phyloP scores from a whole-genome alignment of 2,329 filamentous ascomycete species.

The Fusarium brevicatenulatum region DNA sequence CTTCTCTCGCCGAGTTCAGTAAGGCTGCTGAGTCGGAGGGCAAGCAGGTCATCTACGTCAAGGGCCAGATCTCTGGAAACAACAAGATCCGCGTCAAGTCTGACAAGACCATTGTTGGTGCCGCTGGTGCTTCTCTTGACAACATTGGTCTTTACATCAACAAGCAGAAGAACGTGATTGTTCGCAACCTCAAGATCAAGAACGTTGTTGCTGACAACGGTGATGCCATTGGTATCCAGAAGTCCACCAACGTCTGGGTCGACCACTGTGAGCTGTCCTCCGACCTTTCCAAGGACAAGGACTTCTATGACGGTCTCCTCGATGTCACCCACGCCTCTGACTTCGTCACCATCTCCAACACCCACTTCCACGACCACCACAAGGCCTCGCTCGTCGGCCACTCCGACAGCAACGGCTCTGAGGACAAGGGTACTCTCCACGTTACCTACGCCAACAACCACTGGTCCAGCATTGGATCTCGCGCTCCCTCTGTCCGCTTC shows the following conservation, averaged over 20 bases:
- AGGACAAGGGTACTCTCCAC: constrained; percentile 70
- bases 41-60: constrained; percentile 54
- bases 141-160: constrained; percentile 65
- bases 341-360: constrained; percentile 62
- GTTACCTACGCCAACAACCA: constrained; percentile 75
- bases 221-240: constrained; percentile 69
- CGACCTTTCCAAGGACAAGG: constrained; percentile 69
- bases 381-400: constrained; percentile 70
- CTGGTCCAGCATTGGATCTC: constrained; percentile 72
- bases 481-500: constrained; percentile 71
- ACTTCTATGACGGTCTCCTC: constrained; percentile 75
- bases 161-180: constrained; percentile 66
- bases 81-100: constrained; percentile 54
- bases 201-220: constrained; percentile 65
- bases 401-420: constrained; percentile 64
- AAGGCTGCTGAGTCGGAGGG: constrained; percentile 57
- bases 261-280: constrained; percentile 74
- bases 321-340: constrained; percentile 72
- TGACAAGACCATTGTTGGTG: constrained; percentile 59
- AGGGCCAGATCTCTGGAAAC: constrained; percentile 53
- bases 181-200: constrained; percentile 69
- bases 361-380: constrained; percentile 54
- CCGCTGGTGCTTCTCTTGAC: constrained; percentile 50
- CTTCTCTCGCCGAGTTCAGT: constrained; percentile 57
- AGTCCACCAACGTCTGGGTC: constrained; percentile 70